Base-by-base conservation (phyloP, 2,329 filamentous ascomycete genomes). In the Zelopaecilomyces penicillatus region DNA sequence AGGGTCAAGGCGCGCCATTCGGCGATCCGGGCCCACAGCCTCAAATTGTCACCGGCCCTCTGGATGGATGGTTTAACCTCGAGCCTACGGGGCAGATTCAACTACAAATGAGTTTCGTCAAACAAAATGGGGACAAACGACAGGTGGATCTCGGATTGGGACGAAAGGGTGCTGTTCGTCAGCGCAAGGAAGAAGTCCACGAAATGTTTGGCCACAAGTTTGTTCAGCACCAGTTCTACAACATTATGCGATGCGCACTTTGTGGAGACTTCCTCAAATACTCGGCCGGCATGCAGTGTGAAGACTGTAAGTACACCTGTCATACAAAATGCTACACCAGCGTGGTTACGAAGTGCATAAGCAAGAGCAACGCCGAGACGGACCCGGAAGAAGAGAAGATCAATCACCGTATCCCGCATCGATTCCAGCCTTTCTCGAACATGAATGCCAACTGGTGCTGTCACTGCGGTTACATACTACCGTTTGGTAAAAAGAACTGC, bases 151-250 rank as follows among this genome's bases (percentile, higher is more conserved):
- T 91, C 46, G 93, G 93, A 60, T 81, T 98, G 52, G 88, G 88
- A 52, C 86, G 93, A 62, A 95, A 96, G 69, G 93, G 91, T 59
- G 93, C 93, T 52, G 89, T 98, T 54, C 87, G 93, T 54, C 91
- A 98, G 68, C 87, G 88, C 60, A 98, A 98, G 71, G 93, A 98
- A 66, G 90, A 97, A 59, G 84, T 98, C 4, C 87, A 96, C 69
- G 93, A 98, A 70, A 95, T 96, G 74, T 96, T 95, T 63, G 93
- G 93, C 40, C 93, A 98, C 82, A 98, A 97, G 69, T 98, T 98
- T 61, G 84, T 97, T 45, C 87, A 93, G 60, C 90, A 96, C 64
- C 93, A 96, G 65, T 98, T 98, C 67, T 98, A 97, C 82, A 98
- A 97, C 75, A 96, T 98, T 61, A 98, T 98, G 93, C 91, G 93